phyloP scores from a whole-genome alignment of 805 yeast genomes.

The Ogataea kodamae region DNA sequence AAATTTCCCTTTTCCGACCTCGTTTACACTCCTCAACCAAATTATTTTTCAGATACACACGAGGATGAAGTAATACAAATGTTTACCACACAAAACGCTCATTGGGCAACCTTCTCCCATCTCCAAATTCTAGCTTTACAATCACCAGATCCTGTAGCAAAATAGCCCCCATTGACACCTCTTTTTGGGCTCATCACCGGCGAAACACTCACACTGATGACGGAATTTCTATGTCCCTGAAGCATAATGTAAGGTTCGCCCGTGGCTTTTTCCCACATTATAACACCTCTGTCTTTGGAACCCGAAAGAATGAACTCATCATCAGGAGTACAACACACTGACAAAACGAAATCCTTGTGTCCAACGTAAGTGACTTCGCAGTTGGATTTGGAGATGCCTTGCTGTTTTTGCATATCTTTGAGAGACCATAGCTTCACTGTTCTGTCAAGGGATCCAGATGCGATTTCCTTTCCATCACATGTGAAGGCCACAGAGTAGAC shows the following conservation, averaged over 20 bases:
- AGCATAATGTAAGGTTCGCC: constrained; percentile 93
- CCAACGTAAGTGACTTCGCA: constrained; percentile 94
- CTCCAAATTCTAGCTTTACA: constrained; percentile 97
- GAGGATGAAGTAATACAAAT: constrained; percentile 17
- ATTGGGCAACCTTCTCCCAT: constrained; percentile 48
- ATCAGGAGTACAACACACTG: constrained; percentile 92
- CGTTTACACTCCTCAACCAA: constrained; percentile 3
- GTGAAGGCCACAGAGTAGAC: constrained; percentile 94
- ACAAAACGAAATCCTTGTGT: constrained; percentile 91
- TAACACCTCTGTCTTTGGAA: constrained; percentile 94
- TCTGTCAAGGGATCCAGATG: constrained; percentile 92
- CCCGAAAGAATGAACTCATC: constrained; percentile 89
- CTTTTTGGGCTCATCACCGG: constrained; percentile 54
- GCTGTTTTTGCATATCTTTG: constrained; percentile 50
- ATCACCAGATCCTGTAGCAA: constrained; percentile 97
- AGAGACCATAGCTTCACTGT: constrained; percentile 95
- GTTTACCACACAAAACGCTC: constrained; percentile 6
- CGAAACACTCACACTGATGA: constrained; percentile 88
- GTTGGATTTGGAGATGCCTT: constrained; percentile 46
- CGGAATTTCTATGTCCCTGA: constrained; percentile 95
- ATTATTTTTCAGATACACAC: too few species aligned
- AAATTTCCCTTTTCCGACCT: too few species aligned
- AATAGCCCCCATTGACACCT: constrained; percentile 70
- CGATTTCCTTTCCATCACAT: constrained; percentile 85
- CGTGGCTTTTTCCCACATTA: constrained; percentile 90